Conservation (phyloP, 169 alveolate species). For the Miamiensis avidus region DNA sequence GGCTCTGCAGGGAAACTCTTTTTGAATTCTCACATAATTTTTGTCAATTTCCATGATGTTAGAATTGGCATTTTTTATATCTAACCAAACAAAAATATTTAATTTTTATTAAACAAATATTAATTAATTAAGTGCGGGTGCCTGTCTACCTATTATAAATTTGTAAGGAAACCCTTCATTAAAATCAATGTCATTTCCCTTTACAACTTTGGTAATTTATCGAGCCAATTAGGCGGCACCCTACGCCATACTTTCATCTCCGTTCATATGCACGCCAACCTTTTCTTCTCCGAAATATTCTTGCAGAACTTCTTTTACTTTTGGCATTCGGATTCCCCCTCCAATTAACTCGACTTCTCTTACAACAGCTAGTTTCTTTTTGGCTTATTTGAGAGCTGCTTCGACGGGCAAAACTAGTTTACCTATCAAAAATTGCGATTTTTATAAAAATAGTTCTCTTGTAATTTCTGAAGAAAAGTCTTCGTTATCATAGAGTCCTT, state of each 20-base stretch:
- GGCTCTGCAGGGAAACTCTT: no score
- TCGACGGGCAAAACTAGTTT: conserved; percentile 60
- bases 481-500: conserved; percentile 64
- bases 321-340: conserved; percentile 85
- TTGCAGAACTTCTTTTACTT: conserved; percentile 57
- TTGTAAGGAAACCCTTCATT: no score
- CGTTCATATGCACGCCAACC: conserved; percentile 78
- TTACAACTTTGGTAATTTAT: conserved; percentile 64
- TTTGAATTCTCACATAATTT: no score
- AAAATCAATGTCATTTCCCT: no score
- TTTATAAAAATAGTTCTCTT: conserved; percentile 60
- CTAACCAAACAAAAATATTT: conserved; percentile 2
- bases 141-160: no score
- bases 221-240: conserved; percentile 79
- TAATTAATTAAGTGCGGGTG: conserved; percentile 48
- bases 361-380: conserved; percentile 52
- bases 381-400: conserved; percentile 54
- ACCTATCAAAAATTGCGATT: conserved; percentile 22
- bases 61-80: neutral
- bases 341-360: conserved; percentile 72
- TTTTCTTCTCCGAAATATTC: conserved; percentile 46
- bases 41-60: conserved; percentile 7
- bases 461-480: conserved; percentile 54
- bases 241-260: conserved; percentile 83
- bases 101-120: conserved; percentile 35